These are phyloP conservation scores for Delphinella strobiligena DNA, from an alignment of 2,329 filamentous ascomycete species.

Conservation along the genomic window DNA sequence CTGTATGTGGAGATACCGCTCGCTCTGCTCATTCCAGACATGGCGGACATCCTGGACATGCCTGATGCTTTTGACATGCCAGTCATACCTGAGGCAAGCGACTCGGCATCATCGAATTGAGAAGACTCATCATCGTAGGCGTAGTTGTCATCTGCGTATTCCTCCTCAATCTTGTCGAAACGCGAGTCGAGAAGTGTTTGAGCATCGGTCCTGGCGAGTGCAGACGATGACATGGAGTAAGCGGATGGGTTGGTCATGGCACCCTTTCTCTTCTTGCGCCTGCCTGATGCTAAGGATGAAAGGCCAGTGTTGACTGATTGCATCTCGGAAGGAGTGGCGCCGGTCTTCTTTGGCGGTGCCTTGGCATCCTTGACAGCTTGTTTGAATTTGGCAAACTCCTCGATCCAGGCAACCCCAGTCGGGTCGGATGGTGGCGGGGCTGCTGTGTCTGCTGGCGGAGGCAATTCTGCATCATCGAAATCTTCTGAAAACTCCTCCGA, in stretches of 20 bases:
- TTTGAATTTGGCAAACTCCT: constrained; percentile 91
- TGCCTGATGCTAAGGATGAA: constrained; percentile 61
- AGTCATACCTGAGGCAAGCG: constrained; percentile 35
- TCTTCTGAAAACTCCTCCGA: too few species aligned
- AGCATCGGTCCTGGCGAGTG: constrained; percentile 76
- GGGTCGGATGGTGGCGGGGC: constrained; percentile 23
- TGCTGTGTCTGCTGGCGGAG: constrained; percentile 20
- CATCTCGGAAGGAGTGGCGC: constrained; percentile 33
- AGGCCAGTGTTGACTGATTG: constrained; percentile 61
- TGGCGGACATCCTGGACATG: constrained; percentile 23
- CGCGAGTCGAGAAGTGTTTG: constrained; percentile 74
- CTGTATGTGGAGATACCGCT: constrained; percentile 21
- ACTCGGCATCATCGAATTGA: constrained; percentile 26
- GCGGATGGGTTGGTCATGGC: constrained; percentile 76
- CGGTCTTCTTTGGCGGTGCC: constrained; percentile 16
- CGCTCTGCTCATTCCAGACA: constrained; percentile 24
- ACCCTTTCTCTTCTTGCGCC: constrained; percentile 89
- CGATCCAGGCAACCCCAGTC: constrained; percentile 69
- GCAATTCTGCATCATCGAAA: constrained; percentile 45
- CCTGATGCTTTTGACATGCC: constrained; percentile 31
- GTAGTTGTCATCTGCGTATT: constrained; percentile 50
- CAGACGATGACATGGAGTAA: constrained; percentile 87
- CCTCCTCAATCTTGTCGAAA: constrained; percentile 81
- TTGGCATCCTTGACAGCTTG: constrained; percentile 33
- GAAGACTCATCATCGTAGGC: constrained; percentile 23